Conservation (phyloP, 83 land plant species). For the Diphasiastrum complanatum region DNA sequence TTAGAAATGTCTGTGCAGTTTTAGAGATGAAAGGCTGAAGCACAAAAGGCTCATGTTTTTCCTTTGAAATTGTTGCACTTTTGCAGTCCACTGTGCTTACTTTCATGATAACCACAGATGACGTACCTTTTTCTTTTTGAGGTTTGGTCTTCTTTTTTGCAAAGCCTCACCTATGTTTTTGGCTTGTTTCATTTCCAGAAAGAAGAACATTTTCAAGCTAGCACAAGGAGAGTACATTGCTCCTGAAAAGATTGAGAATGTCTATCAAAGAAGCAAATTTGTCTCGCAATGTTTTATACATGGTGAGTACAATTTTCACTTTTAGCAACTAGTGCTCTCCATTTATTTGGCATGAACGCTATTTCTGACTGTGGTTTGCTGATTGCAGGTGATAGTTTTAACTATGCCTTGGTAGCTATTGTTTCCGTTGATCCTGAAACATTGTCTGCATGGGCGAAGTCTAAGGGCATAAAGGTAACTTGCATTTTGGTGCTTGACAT, state of each 20-base stretch:
- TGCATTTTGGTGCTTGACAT: not conserved
- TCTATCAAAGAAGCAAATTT: slow-evolving; percentile 82
- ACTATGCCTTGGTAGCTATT: slow-evolving; percentile 75
- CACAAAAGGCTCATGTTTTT: no score
- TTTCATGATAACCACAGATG: no score
- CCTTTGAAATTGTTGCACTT: no score
- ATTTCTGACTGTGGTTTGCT: not conserved
- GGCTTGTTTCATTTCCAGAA: slow-evolving; percentile 43
- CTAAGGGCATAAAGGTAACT: slow-evolving; percentile 81
- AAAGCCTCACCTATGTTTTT: not conserved
- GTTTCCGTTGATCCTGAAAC: slow-evolving; percentile 76
- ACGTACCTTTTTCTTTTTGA: not conserved
- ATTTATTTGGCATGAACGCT: not conserved
- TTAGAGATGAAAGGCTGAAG: no score
- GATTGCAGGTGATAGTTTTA: slow-evolving; percentile 81
- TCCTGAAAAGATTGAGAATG: slow-evolving; percentile 98
- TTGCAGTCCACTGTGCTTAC: no score
- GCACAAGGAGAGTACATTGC: slow-evolving; percentile 99
- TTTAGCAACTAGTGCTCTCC: not conserved
- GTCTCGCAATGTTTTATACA: slow-evolving; percentile 85
- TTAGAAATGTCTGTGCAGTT: no score
- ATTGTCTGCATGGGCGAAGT: slow-evolving; percentile 72
- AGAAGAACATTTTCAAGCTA: slow-evolving; percentile 97
- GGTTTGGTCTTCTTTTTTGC: not conserved
- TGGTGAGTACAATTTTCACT: slow-evolving; percentile 64